Percentiles rank a stretch among this genome's conserved stretches.
These are phyloP conservation scores for Moesziomyces parantarcticus DNA, from an alignment of 1,284 basidiomycete species.

Conservation along the genomic window DNA sequence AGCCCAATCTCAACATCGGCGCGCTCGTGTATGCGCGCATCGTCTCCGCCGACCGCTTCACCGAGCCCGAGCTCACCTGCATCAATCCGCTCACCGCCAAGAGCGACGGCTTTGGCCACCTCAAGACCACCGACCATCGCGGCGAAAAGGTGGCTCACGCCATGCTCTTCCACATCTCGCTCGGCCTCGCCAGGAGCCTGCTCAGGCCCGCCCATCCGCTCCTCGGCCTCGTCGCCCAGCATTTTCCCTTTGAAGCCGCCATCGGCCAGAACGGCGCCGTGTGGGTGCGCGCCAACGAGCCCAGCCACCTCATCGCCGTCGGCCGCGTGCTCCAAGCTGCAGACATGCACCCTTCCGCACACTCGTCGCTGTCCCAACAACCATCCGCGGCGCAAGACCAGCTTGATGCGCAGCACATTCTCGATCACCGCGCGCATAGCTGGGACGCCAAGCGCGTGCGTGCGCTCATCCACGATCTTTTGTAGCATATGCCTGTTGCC, in stretches of 20 bases:
- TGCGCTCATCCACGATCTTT: too few species aligned
- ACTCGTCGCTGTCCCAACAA: background rate
- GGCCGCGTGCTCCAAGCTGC: conserved; percentile 51
- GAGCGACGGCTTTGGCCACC: conserved; percentile 61
- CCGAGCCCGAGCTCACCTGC: conserved; percentile 65
- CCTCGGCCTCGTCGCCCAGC: conserved; percentile 44
- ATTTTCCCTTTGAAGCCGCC: conserved; percentile 65
- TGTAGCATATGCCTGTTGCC: background rate
- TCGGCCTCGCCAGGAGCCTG: conserved; percentile 50
- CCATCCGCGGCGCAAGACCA: background rate
- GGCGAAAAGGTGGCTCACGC: conserved; percentile 33
- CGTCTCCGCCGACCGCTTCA: conserved; percentile 50
- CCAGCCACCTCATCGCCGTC: conserved; percentile 56
- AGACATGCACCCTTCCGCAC: conserved; percentile 8
- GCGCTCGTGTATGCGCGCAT: conserved; percentile 61
- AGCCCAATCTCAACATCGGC: conserved; percentile 63
- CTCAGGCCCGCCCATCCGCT: conserved; percentile 44
- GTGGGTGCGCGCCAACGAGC: conserved; percentile 52
- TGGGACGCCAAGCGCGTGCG: too few species aligned
- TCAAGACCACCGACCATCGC: conserved; percentile 49
- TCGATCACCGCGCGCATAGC: too few species aligned
- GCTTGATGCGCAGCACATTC: background rate
- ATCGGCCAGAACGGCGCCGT: conserved; percentile 62
- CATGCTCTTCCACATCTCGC: conserved; percentile 37
- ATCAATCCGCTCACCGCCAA: conserved; percentile 61